Evolutionary conservation across 75 land plant genomes (phyloP).

Genomic region (Pinus taeda): DNA sequence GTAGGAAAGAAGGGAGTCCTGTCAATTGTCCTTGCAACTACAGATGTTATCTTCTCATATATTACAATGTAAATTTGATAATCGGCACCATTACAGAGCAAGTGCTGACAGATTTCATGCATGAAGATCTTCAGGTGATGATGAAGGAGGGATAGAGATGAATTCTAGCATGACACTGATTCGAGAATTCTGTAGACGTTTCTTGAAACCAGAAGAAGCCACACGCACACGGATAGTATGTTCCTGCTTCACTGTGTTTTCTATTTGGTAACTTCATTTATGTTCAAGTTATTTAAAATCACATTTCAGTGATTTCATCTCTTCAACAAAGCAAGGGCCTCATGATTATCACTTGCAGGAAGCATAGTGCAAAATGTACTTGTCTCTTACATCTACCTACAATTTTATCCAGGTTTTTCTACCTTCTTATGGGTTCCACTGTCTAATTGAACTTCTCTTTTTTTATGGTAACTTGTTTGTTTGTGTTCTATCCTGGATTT

Average conservation of each 20-base stretch:
- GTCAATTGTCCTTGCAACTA: background rate
- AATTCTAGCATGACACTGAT: constrained; percentile 84
- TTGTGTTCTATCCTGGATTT: no score
- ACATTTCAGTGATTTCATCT: background rate
- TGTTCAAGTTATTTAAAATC: background rate
- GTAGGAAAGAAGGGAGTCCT: background rate
- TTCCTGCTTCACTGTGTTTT: background rate
- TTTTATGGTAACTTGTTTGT: no score
- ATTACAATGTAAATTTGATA: background rate
- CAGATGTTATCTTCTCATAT: background rate
- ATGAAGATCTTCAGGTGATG: constrained; percentile 66
- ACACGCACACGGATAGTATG: constrained; percentile 80
- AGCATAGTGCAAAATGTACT: background rate
- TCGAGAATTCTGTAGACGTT: constrained; percentile 69
- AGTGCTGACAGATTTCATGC: constrained; percentile 4
- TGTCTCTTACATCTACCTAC: background rate
- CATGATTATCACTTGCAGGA: background rate
- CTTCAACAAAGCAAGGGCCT: background rate
- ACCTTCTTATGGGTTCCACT: no score
- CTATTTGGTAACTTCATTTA: background rate
- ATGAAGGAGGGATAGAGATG: constrained; percentile 98
- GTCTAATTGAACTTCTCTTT: no score
- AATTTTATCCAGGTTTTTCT: no score
- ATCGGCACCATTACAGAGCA: background rate
- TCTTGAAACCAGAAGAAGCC: constrained; percentile 60